These are phyloP conservation scores for Eucalyptus globulus DNA, from an alignment of 345 rosid species.

Conservation along the genomic window DNA sequence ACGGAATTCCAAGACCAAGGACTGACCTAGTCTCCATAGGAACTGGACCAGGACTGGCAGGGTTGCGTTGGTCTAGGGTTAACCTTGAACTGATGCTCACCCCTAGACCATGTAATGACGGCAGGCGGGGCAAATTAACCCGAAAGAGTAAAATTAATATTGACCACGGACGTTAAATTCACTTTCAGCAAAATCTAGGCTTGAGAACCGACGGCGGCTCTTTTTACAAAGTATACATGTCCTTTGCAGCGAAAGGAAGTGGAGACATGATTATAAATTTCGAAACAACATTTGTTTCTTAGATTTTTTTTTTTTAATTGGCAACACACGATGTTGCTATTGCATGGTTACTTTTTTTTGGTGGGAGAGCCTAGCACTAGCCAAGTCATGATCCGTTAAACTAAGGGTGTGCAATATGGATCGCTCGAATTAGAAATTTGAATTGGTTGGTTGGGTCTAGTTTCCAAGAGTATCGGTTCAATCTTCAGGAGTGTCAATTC, in stretches of 20 bases:
- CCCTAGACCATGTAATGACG: rapidly evolving
- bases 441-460: rapidly evolving
- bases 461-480: rapidly evolving
- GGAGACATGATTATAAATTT: too few species aligned
- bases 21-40: too few species aligned
- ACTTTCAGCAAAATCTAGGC: not conserved
- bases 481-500: rapidly evolving
- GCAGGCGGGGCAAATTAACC: too few species aligned
- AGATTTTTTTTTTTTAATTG: too few species aligned
- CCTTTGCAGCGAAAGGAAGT: not conserved
- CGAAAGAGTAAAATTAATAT: not conserved
- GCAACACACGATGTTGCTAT: too few species aligned
- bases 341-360: too few species aligned
- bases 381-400: not conserved
- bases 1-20: too few species aligned
- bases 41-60: too few species aligned
- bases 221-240: too few species aligned
- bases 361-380: not conserved
- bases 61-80: too few species aligned
- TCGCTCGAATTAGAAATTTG: rapidly evolving
- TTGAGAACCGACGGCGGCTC: not conserved
- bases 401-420: too few species aligned
- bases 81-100: too few species aligned
- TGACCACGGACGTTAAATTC: rapidly evolving
- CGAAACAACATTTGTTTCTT: not conserved